Conservation (phyloP, 179 eudicot species). For the Patellifolia procumbens region DNA sequence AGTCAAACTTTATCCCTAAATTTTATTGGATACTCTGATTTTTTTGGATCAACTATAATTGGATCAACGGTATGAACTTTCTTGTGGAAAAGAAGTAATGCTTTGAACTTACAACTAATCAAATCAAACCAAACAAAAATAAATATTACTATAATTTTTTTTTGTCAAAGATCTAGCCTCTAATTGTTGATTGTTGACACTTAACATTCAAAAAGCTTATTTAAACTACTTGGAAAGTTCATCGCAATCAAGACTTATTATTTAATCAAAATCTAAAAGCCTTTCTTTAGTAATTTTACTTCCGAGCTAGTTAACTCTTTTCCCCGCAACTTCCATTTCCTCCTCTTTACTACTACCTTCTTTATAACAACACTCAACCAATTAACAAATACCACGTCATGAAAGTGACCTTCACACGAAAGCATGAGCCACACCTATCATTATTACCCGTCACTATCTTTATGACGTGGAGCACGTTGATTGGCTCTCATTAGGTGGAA, state of each 20-base stretch:
- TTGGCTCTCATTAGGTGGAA: constrained; percentile 18
- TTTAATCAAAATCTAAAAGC: not conserved
- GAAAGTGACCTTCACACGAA: not conserved
- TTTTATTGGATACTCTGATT: too few species aligned
- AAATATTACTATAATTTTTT: not conserved
- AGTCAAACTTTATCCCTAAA: too few species aligned
- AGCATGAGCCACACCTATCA: not conserved
- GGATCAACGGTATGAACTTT: not conserved
- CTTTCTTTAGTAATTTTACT: not conserved
- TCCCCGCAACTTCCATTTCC: not conserved
- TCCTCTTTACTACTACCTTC: not conserved
- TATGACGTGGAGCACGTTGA: constrained; percentile 9
- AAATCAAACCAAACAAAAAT: not conserved
- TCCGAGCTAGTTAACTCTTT: not conserved
- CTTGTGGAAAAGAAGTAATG: not conserved
- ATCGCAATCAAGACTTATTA: too few species aligned
- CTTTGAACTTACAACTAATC: not conserved
- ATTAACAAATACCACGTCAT: constrained; percentile 5
- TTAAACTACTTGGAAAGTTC: constrained; percentile 2
- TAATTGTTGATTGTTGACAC: not conserved
- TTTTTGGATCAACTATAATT: too few species aligned
- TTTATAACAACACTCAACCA: constrained; percentile 5
- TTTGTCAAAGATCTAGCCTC: too few species aligned
- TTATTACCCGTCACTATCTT: not conserved
- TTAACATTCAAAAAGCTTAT: not conserved